phyloP scores from a whole-genome alignment of 345 rosid genomes.

The Pugionium dolabratum region DNA sequence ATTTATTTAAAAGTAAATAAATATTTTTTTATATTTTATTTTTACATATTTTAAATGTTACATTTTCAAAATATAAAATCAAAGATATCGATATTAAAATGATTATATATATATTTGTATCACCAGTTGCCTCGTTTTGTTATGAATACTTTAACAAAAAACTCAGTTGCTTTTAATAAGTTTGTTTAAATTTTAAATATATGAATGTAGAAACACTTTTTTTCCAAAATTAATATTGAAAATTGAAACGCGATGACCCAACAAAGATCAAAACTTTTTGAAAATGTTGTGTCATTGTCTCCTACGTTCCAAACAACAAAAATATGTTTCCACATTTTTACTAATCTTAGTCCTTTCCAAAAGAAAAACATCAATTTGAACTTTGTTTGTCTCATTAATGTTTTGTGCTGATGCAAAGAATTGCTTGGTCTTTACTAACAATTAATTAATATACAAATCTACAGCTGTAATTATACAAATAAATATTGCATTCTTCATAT shows the following conservation, averaged over 20 bases:
- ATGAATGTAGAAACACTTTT: background rate
- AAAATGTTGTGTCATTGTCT: conserved; percentile 14
- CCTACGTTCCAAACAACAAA: conserved; percentile 22
- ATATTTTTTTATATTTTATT: no score
- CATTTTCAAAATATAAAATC: no score
- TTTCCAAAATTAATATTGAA: background rate
- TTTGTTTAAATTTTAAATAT: background rate
- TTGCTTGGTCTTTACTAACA: background rate
- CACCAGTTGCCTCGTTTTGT: no score
- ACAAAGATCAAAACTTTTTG: conserved; percentile 15
- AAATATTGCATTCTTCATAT: no score
- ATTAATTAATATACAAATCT: no score
- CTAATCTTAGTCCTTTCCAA: background rate
- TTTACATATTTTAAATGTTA: no score
- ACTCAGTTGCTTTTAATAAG: background rate
- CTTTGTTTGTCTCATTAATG: conserved; percentile 11
- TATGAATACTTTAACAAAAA: background rate
- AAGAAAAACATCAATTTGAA: conserved; percentile 1
- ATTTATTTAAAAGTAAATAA: no score
- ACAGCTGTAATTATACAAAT: no score
- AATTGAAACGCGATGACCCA: conserved; percentile 1
- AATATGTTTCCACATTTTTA: background rate
- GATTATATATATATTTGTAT: no score
- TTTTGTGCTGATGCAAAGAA: conserved; percentile 15
- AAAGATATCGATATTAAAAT: no score